These are phyloP conservation scores for Penicillium sclerotigenum DNA, from an alignment of 2,329 filamentous ascomycete genomes.

Conservation along the genomic window DNA sequence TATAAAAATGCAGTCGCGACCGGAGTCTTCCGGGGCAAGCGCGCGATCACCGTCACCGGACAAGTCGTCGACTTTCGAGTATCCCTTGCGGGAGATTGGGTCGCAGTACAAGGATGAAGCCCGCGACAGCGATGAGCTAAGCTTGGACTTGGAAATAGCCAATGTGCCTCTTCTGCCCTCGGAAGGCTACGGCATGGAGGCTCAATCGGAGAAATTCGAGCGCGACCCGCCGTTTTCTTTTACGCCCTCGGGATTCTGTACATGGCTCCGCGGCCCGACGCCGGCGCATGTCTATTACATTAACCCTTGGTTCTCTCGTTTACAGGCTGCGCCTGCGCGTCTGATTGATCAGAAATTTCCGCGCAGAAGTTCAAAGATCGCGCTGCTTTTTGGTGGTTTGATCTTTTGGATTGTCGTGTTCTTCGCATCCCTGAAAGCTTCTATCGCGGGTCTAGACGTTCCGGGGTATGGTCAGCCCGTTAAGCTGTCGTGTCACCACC, in stretches of 20 bases:
- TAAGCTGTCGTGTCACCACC: conserved; percentile 34
- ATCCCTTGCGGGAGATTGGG: conserved; percentile 2
- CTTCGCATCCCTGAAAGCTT: conserved; percentile 30
- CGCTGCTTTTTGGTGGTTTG: conserved; percentile 26
- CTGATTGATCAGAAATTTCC: conserved; percentile 32
- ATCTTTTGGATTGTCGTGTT: conserved; percentile 36
- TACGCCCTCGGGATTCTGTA: conserved; percentile 20
- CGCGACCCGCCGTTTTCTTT: conserved; percentile 24
- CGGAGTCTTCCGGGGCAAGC: neutral
- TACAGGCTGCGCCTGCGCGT: conserved; percentile 35
- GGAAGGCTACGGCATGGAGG: neutral
- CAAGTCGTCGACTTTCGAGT: neutral
- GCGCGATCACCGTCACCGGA: neutral
- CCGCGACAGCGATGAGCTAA: conserved; percentile 13
- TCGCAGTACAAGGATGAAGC: conserved; percentile 7
- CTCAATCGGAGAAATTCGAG: neutral
- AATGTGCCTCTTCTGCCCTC: conserved; percentile 19
- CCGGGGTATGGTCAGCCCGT: conserved; percentile 35
- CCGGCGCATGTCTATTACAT: conserved; percentile 35
- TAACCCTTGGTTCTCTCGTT: conserved; percentile 31
- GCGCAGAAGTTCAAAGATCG: conserved; percentile 22
- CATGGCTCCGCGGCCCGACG: conserved; percentile 33
- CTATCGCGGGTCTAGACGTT: conserved; percentile 30
- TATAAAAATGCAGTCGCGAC: conserved; percentile 10
- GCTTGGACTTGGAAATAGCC: conserved; percentile 20